Evolutionary conservation across 2,329 filamentous ascomycete species (phyloP).

Genomic region (Colletotrichum paranaense): DNA sequence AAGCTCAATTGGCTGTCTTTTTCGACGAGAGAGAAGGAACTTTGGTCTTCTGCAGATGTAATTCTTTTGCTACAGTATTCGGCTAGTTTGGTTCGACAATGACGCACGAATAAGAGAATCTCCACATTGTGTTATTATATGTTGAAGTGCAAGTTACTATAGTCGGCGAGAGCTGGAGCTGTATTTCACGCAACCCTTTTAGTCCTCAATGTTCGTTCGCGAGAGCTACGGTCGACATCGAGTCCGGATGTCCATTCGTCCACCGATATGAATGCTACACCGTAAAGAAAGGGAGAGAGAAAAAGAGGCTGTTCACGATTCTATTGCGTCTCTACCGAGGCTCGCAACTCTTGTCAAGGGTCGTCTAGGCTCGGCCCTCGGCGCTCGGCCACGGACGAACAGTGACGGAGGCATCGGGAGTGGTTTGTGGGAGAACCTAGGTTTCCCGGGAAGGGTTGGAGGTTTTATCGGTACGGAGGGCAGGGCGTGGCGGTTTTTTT

Average conservation of each 20-base stretch:
- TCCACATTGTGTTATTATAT: constrained; percentile 22
- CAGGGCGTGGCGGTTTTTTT: neutral
- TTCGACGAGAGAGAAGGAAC: neutral
- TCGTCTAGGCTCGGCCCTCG: neutral
- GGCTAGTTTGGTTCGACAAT: constrained; percentile 7
- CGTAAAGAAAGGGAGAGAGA: neutral
- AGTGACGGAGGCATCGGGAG: neutral
- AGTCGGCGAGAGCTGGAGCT: neutral
- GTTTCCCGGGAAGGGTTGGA: neutral
- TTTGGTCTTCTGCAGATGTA: constrained; percentile 12
- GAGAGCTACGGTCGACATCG: neutral
- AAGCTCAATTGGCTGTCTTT: neutral
- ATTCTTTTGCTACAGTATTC: constrained; percentile 21
- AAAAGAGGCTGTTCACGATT: neutral
- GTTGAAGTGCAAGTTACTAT: neutral
- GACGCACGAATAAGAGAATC: constrained; percentile 28
- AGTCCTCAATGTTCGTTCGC: too few species aligned
- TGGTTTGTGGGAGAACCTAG: neutral
- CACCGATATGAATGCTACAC: neutral
- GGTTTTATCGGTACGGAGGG: too few species aligned
- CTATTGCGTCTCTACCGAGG: neutral
- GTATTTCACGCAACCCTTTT: neutral
- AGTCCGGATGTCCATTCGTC: neutral
- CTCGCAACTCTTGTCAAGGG: too few species aligned
- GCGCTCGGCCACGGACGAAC: neutral